Conservation (phyloP, 305 asterid species). For the Solanum hybrid region DNA sequence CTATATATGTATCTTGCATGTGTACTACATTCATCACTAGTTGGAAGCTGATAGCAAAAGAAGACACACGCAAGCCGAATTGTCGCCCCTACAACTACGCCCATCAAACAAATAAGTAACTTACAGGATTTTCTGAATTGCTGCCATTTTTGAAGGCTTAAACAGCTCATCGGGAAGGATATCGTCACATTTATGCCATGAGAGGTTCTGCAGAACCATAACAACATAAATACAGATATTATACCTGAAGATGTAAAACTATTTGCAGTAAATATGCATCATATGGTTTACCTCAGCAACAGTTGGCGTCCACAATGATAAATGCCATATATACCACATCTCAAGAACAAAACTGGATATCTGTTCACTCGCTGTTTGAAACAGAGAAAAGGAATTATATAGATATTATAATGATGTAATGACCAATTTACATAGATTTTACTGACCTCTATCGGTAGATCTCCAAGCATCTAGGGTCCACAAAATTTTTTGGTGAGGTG, state of each 20-base stretch:
- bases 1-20: background rate
- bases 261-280: background rate
- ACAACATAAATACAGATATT: background rate
- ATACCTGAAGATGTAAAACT: background rate
- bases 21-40: background rate
- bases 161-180: constrained; percentile 59
- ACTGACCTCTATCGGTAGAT: constrained; percentile 38
- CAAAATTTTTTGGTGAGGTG: constrained; percentile 65
- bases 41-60: background rate
- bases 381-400: background rate
- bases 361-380: constrained; percentile 36
- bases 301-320: constrained; percentile 63
- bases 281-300: constrained; percentile 34
- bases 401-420: background rate
- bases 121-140: constrained; percentile 47
- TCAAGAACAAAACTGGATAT: constrained; percentile 56
- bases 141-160: constrained; percentile 45
- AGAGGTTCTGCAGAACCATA: constrained; percentile 26
- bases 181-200: constrained; percentile 26
- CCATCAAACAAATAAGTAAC: constrained; percentile 6
- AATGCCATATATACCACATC: constrained; percentile 93
- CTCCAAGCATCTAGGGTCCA: constrained; percentile 81
- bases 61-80: background rate
- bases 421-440: background rate
- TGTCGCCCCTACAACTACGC: background rate